These are phyloP conservation scores for Alternaria viburni DNA, from an alignment of 2,329 filamentous ascomycete genomes.

Conservation along the genomic window DNA sequence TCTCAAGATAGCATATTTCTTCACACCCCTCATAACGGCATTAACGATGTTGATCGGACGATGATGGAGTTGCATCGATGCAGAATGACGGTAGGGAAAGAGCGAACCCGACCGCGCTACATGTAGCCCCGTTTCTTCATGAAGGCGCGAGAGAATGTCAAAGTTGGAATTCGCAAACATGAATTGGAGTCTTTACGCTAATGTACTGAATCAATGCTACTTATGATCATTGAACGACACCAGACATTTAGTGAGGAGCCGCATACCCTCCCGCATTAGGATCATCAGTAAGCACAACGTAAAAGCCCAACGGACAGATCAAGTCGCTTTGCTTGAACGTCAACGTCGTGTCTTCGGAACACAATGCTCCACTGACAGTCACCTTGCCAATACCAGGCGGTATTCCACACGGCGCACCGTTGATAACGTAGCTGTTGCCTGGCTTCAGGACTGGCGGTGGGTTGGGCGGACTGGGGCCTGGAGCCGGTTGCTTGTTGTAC, in stretches of 20 bases:
- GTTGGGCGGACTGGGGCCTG: conserved; percentile 25
- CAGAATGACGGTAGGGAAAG: not conserved
- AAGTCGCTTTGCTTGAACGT: conserved; percentile 28
- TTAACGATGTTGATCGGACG: not conserved
- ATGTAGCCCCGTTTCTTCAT: not conserved
- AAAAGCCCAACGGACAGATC: conserved; percentile 35
- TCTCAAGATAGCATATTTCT: not conserved
- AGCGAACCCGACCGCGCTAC: not conserved
- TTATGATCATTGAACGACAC: not conserved
- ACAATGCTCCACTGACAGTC: conserved; percentile 29
- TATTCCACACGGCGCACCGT: conserved; percentile 28
- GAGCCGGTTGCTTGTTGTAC: conserved; percentile 29
- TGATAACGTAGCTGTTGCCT: conserved; percentile 32
- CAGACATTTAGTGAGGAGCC: not conserved
- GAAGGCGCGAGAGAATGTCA: not conserved
- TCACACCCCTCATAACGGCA: not conserved
- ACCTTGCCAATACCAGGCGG: conserved; percentile 23
- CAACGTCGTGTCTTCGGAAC: conserved; percentile 29
- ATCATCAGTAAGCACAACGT: conserved; percentile 32
- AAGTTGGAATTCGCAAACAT: not conserved
- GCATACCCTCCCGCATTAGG: conserved; percentile 8
- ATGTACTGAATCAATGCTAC: not conserved
- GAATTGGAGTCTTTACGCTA: not conserved
- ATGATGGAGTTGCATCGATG: not conserved
- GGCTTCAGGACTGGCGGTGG: conserved; percentile 27